Evolutionary conservation across 768 basidiomycete genomes (phyloP), one percentile per base, ranked within the genome.

Genomic region (Lactarius hengduanensis): DNA sequence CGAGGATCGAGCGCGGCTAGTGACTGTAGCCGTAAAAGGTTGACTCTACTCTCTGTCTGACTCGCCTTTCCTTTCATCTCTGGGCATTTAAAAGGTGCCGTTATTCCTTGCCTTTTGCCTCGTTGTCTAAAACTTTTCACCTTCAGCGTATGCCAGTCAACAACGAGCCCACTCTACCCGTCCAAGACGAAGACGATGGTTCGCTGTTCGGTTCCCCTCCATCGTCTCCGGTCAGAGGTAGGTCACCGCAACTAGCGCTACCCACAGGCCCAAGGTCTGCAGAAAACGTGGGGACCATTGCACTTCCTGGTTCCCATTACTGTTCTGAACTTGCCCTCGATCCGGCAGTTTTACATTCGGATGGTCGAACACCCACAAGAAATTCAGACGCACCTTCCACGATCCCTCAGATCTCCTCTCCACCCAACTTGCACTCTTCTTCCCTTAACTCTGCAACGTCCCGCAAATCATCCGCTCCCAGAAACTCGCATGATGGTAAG

Each of bases 251-350:
- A 69, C 77, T 87, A 75, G 87, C 87, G 61, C 80, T 89, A 57
- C 86, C 87, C 72, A 79, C 81, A 72, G 76, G 77, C 68, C 67
- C 74, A 69, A 72, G 76, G 77, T 77, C 79, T 78, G 78, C 82
- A 87, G 83, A 90, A 89, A 92, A 93, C 85, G 91, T 93, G 91
- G 91, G 90, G 91, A 89, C 91, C 90, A 92, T 92, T 92, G 91
- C 91, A 92, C 91, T 92, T 91, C 90, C 90, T 92, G 91, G 91
- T 86, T 90, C 90, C 90, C 91, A 89, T 81, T 82, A 80, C 78
- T 82, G 81, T 90, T 89, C 89, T 92, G 89, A 92, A 92, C 83
- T 87, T 80, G 84, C 90, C 79, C 83, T 88, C 81, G 79, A 85
- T 81, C 86, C 87, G 85, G 77, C 88, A 91, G 90, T 85, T 81